Base-by-base conservation (phyloP, 164 flowering plant species). In the Magnolia kwangsiensis region DNA sequence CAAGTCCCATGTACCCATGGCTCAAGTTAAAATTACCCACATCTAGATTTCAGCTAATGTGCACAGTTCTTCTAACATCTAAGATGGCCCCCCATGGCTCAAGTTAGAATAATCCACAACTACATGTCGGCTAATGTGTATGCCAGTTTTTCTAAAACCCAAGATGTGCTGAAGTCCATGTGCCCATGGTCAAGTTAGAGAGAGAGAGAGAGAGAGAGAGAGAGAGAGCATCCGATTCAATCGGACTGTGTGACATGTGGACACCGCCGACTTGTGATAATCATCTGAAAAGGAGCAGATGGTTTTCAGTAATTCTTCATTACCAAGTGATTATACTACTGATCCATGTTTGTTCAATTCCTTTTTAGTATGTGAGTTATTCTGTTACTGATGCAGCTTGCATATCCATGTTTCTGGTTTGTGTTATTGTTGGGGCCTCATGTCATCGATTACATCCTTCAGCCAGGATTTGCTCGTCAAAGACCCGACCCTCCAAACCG, bases 381-480 rank as follows among this genome's bases (percentile, higher is more conserved):
- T 19, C 49, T 58, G 64, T 72, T 61, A 90, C 89, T 90, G 88
- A 90, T 86, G 87, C 88, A 86, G 90, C 85, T 87, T 90, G 86
- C 91, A 71, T 84, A 79, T 86, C 86, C 87, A 81, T 88, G 88
- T 90, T 87, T 88, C 84, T 83, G 90, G 88, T 88, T 84, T 89
- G 79, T 88, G 84, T 83, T 89, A 55, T 75, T 85, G 77, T 82
- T 85, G 51, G 90, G 88, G 76, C 87, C 88, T 4, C 88, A 85
- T 79, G 65, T 86, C 72, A n/a, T 84, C 76, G 80, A 86, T 84
- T 85, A 59, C 76, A 67, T 79, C 75, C 80, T 83, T 71, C 92
- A 93, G 96, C 98, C 98, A 64, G 98, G 98, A 75, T 91, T 93
- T 84, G 91, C 98, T 79, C 91, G 96, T 65, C 90, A 85, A 64